These are phyloP conservation scores for Diatrype stigma DNA, from an alignment of 2,329 filamentous ascomycete species.

Conservation along the genomic window DNA sequence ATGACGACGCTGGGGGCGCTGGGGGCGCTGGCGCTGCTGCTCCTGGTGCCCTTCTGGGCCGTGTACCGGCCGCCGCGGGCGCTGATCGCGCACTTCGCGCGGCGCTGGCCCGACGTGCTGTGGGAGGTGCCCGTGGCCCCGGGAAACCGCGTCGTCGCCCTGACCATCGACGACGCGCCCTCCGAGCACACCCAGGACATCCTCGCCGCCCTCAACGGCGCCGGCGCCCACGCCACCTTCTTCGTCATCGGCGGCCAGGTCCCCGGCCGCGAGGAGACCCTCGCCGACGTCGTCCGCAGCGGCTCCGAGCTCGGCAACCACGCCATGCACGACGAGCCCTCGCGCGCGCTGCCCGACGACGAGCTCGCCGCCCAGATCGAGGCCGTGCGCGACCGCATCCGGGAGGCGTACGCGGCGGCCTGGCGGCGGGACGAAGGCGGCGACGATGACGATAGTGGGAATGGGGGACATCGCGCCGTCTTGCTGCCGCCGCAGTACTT, in stretches of 20 bases:
- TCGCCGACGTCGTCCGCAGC: conserved; percentile 54
- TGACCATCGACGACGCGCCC: conserved; percentile 86
- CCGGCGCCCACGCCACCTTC: conserved; percentile 74
- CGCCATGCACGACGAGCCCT: conserved; percentile 82
- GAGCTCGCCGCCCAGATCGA: conserved; percentile 61
- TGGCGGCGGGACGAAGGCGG: conserved; percentile 22
- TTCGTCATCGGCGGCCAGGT: conserved; percentile 85
- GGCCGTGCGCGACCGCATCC: conserved; percentile 47
- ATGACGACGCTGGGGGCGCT: conserved; percentile 51
- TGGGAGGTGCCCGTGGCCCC: conserved; percentile 56
- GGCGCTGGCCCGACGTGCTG: conserved; percentile 72
- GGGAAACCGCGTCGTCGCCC: conserved; percentile 63
- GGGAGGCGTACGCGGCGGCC: conserved; percentile 29
- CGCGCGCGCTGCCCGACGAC: conserved; percentile 53
- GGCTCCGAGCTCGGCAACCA: conserved; percentile 81
- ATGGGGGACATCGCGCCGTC: no score
- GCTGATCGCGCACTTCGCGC: conserved; percentile 66
- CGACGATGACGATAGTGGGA: no score
- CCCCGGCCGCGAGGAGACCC: conserved; percentile 45
- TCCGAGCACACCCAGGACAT: conserved; percentile 69
- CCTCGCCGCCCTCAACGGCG: conserved; percentile 58
- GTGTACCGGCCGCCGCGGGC: conserved; percentile 77
- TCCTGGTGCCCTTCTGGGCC: conserved; percentile 52
- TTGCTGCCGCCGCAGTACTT: conserved; percentile 63
- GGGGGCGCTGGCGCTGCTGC: conserved; percentile 30